Base-by-base conservation (phyloP, 306 rosid genomes). In the Neltuma alba region DNA sequence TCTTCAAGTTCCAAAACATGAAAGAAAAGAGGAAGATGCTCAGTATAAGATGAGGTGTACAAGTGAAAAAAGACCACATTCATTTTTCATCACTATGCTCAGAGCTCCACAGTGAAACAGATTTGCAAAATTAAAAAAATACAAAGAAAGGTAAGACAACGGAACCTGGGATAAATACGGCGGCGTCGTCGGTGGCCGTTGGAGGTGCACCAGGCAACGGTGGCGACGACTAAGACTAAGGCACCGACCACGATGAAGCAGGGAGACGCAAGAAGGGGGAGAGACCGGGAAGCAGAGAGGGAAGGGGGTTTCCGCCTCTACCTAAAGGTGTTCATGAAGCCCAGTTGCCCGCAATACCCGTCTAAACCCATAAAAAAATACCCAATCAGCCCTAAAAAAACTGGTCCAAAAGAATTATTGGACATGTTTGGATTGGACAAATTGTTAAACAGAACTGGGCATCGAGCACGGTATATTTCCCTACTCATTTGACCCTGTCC, bases 51-150 rank as follows among this genome's bases (percentile, higher is more conserved):
- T n/a, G 66, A 73, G 73, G 37, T 77, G 54, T 21, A 62, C 58
- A 34, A 50, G 42, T 20, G 58, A 50, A 80, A 7, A 52, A 83
- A 81, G 2, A 77, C 63, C 61, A 68, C 70, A 30, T 79, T 50
- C 80, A 58, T 40, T 41, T 16, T 50, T 61, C 83, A 80, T 77
- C 63, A 61, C 70, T 63, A 62, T 47, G 4, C 8, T 44, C 18
- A 4, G 50, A 13, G 50, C 6, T 44, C 48, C 3, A 44, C 6
- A n/a, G 5, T 16, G 9, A 47, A 47, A 47, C 54, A 47, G 54
- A 47, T 47, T 5, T 47, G 54, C n/a, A 15, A 47, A 16, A 15
- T 47, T 47, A 47, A 16, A 6, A 47, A 47, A 16, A 47, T 47
- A 47, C 54, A 5, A 15, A 16, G 54, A 1, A 47, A 1, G 21